Conservation (phyloP, 768 basidiomycete genomes). For the Floccularia luteovirens region DNA sequence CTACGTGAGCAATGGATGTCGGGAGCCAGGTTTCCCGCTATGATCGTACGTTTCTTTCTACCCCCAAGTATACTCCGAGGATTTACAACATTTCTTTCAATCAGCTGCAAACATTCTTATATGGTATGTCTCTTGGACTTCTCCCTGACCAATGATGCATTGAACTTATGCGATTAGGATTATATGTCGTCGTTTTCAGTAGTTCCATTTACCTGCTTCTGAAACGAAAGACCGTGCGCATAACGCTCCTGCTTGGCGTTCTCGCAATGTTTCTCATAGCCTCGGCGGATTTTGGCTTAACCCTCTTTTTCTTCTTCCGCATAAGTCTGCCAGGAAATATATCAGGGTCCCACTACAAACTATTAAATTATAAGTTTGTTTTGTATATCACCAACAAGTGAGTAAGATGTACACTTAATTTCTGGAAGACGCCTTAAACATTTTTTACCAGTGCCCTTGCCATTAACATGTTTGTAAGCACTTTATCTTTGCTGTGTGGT, state of each 20-base stretch:
- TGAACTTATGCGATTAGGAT: conserved; percentile 4
- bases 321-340: conserved; percentile 7
- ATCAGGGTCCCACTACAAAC: conserved; percentile 8
- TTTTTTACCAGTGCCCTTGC: background rate
- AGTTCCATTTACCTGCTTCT: conserved; percentile 8
- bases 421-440: no score
- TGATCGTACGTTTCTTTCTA: conserved; percentile 10
- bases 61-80: background rate
- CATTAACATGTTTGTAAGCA: background rate
- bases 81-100: background rate
- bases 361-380: conserved; percentile 13
- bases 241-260: conserved; percentile 6
- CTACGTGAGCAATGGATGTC: conserved; percentile 15
- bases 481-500: background rate
- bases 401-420: no score
- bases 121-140: conserved; percentile 7
- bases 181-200: conserved; percentile 12
- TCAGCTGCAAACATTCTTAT: conserved; percentile 14
- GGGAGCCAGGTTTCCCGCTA: conserved; percentile 15
- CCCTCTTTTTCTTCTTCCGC: conserved; percentile 14
- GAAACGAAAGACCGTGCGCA: conserved; percentile 6
- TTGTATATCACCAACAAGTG: conserved; percentile 9
- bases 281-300: conserved; percentile 13
- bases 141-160: background rate
- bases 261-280: conserved; percentile 12